Base-by-base conservation (phyloP, 2,329 filamentous ascomycete species). In the Aspergillus sp. region DNA sequence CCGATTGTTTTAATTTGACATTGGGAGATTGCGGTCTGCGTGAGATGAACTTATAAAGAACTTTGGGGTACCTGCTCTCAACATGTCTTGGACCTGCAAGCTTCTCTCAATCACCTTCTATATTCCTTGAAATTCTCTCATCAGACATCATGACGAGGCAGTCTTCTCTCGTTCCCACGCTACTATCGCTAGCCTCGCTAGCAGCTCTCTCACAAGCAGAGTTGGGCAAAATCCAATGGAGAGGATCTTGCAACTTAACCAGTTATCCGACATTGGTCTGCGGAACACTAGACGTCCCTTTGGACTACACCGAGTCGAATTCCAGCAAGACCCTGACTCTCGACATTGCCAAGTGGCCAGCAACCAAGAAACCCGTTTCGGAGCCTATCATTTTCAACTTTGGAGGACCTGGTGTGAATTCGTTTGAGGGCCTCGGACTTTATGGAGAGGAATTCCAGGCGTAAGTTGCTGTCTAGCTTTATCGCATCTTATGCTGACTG, bases 231-330 rank as follows among this genome's bases (percentile, higher is more conserved):
- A 47, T 55, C 25, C 39, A 48, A 3, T 55, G 53, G 53, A 55
- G 27, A 55, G 53, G 53, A 21, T 41, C 19, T 10, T 55, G 53
- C 11, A 27, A 32, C 41, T 27, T 41, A 15, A 55, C 53, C 8
- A 55, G 30, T 55, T 39, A 8, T 2, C 44, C 53, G 3, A 10
- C 17, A 23, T 23, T 44, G 41, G 13, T 44, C 19, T 62, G 61
- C 32, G 61, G 54, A n/a, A 54, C 58, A 19, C 44, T 60, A 8
- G 61, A 62, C 3, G 61, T 62, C 27, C 61, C 61, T 4, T 54
- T 58, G 17, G 61, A 62, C 50, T 62, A 62, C 23, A 60, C 54
- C 8, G 55, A 56, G n/a, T 55, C 19, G 1, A 23, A 47, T 3
- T 50, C 32, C 44, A 60, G 23, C 8, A 51, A 62, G 25, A 60